Conservation (phyloP, 306 rosid species). For the Hylodesmum podocarpum region DNA sequence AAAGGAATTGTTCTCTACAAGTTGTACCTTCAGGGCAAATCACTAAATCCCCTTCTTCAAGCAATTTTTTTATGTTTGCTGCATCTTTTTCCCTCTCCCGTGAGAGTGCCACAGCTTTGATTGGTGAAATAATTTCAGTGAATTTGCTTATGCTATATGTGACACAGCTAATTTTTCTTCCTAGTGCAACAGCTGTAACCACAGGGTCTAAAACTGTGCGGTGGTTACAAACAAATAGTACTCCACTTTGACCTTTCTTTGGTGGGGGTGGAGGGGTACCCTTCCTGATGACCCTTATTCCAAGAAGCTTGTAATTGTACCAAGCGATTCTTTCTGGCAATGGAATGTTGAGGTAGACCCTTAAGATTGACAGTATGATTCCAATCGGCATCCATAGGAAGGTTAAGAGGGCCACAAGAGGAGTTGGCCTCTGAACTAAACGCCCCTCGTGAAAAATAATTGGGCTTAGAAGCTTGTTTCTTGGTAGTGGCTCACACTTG, state of each 20-base stretch:
- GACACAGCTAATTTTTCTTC: slow-evolving; percentile 84
- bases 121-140: slow-evolving; percentile 71
- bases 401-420: slow-evolving; percentile 60
- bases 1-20: slow-evolving; percentile 76
- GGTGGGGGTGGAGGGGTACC: slow-evolving; percentile 92
- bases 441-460: slow-evolving; percentile 90
- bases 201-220: slow-evolving; percentile 85
- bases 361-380: slow-evolving; percentile 56
- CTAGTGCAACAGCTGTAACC: slow-evolving; percentile 65
- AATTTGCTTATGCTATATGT: slow-evolving; percentile 93
- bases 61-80: slow-evolving; percentile 59
- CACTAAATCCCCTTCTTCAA: slow-evolving; percentile 84
- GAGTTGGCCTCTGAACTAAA: slow-evolving; percentile 81
- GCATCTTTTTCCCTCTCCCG: slow-evolving; percentile 88
- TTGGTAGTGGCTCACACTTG: slow-evolving; percentile 59
- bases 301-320: slow-evolving; percentile 66
- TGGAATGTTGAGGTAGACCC: slow-evolving; percentile 74
- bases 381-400: slow-evolving; percentile 90
- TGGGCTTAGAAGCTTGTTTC: slow-evolving; percentile 81
- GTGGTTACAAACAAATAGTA: slow-evolving; percentile 82
- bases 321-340: slow-evolving; percentile 69
- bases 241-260: slow-evolving; percentile 70
- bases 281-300: slow-evolving; percentile 59
- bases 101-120: slow-evolving; percentile 73
- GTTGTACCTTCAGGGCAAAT: slow-evolving; percentile 96